Percentiles rank a stretch among this genome's conserved stretches.
Evolutionary conservation across 2,329 filamentous ascomycete species (phyloP).

Genomic region (Pseudopithomyces chartarum): DNA sequence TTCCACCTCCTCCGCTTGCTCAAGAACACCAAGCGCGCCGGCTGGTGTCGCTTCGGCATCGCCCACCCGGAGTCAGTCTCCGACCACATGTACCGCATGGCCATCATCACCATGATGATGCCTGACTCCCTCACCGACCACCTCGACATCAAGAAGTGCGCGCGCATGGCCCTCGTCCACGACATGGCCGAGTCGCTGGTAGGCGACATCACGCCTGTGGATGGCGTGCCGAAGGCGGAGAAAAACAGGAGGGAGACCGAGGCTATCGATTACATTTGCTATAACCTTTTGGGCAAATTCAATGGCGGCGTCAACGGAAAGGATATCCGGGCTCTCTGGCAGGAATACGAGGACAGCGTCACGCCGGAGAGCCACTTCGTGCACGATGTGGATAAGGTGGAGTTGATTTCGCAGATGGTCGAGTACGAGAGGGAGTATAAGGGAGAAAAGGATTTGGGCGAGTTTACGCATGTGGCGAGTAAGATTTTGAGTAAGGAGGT

Average conservation of each 20-base stretch:
- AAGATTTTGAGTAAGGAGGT: slow-evolving; percentile 78
- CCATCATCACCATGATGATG: slow-evolving; percentile 90
- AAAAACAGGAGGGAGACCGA: slow-evolving; percentile 85
- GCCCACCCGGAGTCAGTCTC: slow-evolving; percentile 81
- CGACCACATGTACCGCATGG: slow-evolving; percentile 99
- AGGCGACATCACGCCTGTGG: slow-evolving; percentile 94
- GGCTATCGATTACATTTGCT: slow-evolving; percentile 90
- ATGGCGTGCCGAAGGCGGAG: slow-evolving; percentile 81
- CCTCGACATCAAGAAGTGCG: slow-evolving; percentile 81
- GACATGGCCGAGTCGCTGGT: slow-evolving; percentile 97
- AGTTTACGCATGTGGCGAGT: slow-evolving; percentile 81
- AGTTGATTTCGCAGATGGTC: slow-evolving; percentile 91
- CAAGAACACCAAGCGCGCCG: slow-evolving; percentile 95
- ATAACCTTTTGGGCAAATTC: slow-evolving; percentile 73
- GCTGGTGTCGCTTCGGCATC: slow-evolving; percentile 90
- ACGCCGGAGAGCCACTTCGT: slow-evolving; percentile 88
- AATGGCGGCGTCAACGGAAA: slow-evolving; percentile 71
- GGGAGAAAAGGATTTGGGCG: slow-evolving; percentile 74
- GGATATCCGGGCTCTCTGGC: slow-evolving; percentile 81
- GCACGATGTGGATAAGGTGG: slow-evolving; percentile 97
- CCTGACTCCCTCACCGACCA: slow-evolving; percentile 72
- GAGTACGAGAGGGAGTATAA: slow-evolving; percentile 84
- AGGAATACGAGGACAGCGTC: slow-evolving; percentile 89
- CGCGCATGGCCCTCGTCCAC: slow-evolving; percentile 93
- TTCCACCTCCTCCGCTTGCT: slow-evolving; percentile 93